Evolutionary conservation across 179 eudicot genomes (phyloP).

Genomic region (Actinidia arguta): DNA sequence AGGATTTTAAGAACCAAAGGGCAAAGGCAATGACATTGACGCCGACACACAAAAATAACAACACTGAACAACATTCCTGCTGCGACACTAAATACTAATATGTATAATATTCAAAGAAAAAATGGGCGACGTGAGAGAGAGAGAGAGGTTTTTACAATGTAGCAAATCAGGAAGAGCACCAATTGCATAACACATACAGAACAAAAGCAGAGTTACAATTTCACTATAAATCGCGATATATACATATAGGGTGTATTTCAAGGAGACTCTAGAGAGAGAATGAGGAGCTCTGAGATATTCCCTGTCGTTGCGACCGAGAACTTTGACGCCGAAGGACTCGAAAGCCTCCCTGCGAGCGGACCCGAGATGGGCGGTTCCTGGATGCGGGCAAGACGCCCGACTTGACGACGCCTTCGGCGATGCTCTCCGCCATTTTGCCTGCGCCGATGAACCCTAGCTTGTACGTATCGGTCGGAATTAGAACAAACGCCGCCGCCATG

Average conservation of each 20-base stretch:
- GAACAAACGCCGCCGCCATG: conserved; percentile 24
- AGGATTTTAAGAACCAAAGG: too few species aligned
- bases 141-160: neutral
- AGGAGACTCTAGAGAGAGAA: neutral
- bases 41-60: too few species aligned
- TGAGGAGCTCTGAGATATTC: conserved; percentile 15
- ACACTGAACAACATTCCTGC: too few species aligned
- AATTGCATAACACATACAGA: too few species aligned
- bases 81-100: too few species aligned
- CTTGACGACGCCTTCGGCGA: conserved; percentile 80
- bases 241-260: too few species aligned
- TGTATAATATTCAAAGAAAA: too few species aligned
- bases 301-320: conserved; percentile 56
- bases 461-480: conserved; percentile 72
- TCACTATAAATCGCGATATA: neutral
- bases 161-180: neutral
- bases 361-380: conserved; percentile 75
- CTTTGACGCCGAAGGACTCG: conserved; percentile 79
- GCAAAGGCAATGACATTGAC: too few species aligned
- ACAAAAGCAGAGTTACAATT: neutral
- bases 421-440: conserved; percentile 98
- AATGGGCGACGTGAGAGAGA: neutral
- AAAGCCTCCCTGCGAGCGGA: conserved; percentile 67
- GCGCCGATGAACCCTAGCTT: conserved; percentile 96
- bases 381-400: conserved; percentile 83